Base-by-base conservation (phyloP, 768 basidiomycete species). In the Russula griseocarnosa region DNA sequence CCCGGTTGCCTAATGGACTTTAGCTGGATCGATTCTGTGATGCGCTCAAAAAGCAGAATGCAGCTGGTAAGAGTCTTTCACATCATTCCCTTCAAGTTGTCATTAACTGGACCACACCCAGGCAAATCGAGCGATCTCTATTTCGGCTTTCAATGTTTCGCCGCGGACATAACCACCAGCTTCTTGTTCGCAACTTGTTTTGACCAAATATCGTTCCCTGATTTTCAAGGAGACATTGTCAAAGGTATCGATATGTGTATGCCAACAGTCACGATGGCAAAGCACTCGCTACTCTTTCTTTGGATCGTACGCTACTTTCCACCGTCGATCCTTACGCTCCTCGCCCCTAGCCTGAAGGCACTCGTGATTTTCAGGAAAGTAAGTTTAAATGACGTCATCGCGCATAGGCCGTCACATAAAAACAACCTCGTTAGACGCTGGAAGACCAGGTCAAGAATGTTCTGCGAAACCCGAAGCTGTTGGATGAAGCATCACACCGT, bases 131-230 rank as follows among this genome's bases (percentile, higher is more conserved):
- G 70, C 5, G 70, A 79, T 59, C 71, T 80, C 67, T 76, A 74
- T 69, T 69, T 75, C 38, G 79, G 78, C 10, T 80, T 78, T 56
- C 73, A 78, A 36, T 77, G 77, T 38, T 71, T 75, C 18, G 74
- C 78, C 10, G 68, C 79, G 62, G 80, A 81, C 65, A 75, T 79
- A 54, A 78, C 81, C 58, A 72, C 77, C 18, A 71, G 74, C 8
- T 78, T 79, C 65, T 77, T 76, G 63, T 80, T 81, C 57, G 73
- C 74, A 11, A 68, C 71, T 30, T 75, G 70, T 22, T 63, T 73
- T 32, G 70, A 76, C 52, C 70, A 74, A 9, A 69, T 79, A 18
- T 70, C 74, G n/a, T 66, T 62, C 42, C 71, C 71, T 3, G 70
- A 72, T 16, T 81, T 82, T 63, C 67, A 68, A 18, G 70, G 74